Evolutionary conservation across 2,329 filamentous ascomycete genomes (phyloP).

Genomic region (Colletotrichum australisinense): DNA sequence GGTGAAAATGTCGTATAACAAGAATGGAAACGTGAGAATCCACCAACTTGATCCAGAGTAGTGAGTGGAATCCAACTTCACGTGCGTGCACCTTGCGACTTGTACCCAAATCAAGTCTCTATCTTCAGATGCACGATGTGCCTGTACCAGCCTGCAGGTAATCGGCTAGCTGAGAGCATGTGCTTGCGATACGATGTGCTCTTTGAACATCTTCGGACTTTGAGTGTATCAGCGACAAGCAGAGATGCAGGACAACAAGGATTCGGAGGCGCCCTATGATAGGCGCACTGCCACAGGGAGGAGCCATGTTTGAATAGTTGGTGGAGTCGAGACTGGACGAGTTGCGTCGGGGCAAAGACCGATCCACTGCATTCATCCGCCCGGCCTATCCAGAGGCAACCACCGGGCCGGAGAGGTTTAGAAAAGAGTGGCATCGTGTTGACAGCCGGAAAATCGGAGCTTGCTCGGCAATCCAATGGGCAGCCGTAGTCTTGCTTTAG

Average conservation of each 20-base stretch:
- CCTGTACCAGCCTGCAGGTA: not conserved
- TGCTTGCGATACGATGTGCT: not conserved
- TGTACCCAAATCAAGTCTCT: not conserved
- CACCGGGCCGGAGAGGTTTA: not conserved
- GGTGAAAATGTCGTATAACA: not conserved
- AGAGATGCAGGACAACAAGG: not conserved
- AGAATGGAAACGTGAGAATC: not conserved
- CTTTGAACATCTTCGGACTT: not conserved
- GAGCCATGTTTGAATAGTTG: not conserved
- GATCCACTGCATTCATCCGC: not conserved
- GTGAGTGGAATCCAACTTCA: not conserved
- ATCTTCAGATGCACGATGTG: not conserved
- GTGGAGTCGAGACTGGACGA: not conserved
- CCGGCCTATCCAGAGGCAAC: not conserved
- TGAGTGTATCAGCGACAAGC: not conserved
- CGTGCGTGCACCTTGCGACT: not conserved
- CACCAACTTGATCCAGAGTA: not conserved
- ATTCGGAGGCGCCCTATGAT: not conserved
- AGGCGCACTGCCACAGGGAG: not conserved
- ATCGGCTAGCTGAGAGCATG: not conserved
- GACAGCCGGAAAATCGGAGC: conserved; percentile 24
- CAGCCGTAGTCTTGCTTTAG: not conserved
- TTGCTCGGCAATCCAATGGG: conserved; percentile 9
- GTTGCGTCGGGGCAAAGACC: not conserved
- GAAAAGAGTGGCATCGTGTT: not conserved